These are phyloP conservation scores for Taiwanofungus camphoratus DNA, from an alignment of 1,284 basidiomycete species.

Conservation along the genomic window DNA sequence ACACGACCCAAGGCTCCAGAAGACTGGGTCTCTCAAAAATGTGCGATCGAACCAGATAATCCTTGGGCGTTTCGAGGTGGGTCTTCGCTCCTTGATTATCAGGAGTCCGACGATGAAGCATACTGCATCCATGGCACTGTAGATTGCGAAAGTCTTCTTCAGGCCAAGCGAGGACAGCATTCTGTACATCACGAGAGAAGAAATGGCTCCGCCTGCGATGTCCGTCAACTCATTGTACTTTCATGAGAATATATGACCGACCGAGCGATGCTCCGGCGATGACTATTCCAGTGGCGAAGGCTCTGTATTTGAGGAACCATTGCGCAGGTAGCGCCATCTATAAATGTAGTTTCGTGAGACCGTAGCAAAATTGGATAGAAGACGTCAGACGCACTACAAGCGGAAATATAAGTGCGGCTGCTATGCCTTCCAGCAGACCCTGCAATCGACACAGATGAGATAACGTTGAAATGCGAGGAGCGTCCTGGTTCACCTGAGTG, in stretches of 20 bases:
- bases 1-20: conserved; percentile 23
- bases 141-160: conserved; percentile 19
- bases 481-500: conserved; percentile 15
- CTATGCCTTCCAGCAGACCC: conserved; percentile 16
- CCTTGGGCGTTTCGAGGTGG: conserved; percentile 6
- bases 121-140: conserved; percentile 20
- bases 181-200: conserved; percentile 17
- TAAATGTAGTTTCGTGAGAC: background rate
- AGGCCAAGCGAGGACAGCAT: conserved; percentile 18
- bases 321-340: conserved; percentile 16
- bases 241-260: background rate
- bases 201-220: conserved; percentile 18
- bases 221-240: background rate
- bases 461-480: too few species aligned
- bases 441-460: conserved; percentile 1
- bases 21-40: conserved; percentile 23
- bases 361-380: background rate
- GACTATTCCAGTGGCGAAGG: conserved; percentile 15
- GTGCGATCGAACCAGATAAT: conserved; percentile 23
- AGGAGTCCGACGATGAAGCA: conserved; percentile 16
- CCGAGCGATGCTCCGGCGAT: conserved; percentile 15
- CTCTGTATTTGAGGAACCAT: conserved; percentile 17
- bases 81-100: conserved; percentile 20
- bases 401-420: conserved; percentile 14
- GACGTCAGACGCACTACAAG: conserved; percentile 9